Conservation (phyloP, 2,329 filamentous ascomycete species). For the Monosporascus ibericus region DNA sequence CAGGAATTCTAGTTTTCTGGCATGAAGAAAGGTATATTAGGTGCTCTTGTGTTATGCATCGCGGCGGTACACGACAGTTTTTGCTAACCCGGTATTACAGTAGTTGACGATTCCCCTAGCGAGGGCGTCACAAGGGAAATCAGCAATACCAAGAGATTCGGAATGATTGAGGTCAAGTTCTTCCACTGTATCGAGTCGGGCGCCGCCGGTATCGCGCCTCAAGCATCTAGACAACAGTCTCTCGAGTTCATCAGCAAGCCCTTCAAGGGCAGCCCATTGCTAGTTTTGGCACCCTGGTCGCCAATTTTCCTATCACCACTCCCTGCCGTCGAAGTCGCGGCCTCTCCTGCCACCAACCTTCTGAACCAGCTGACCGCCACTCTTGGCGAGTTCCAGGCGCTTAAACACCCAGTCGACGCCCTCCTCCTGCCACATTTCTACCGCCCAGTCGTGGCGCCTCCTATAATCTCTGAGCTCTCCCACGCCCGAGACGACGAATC, state of each 20-base stretch:
- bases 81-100: no score
- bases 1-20: slow-evolving; percentile 3
- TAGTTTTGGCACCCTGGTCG: no score
- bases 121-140: slow-evolving; percentile 2
- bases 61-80: no score
- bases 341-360: not conserved
- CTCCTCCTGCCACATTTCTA: not conserved
- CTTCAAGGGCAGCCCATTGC: slow-evolving; percentile 1
- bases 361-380: not conserved
- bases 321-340: no score
- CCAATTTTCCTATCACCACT: no score
- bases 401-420: not conserved
- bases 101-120: slow-evolving; percentile 6
- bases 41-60: not conserved
- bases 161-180: slow-evolving; percentile 13
- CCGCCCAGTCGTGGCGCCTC: no score
- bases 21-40: slow-evolving; percentile 10
- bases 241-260: slow-evolving; percentile 5
- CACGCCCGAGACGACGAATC: slow-evolving; percentile 78
- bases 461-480: slow-evolving; percentile 56
- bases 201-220: not conserved
- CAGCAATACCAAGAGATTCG: slow-evolving; percentile 7
- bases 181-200: not conserved
- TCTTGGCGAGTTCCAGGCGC: not conserved
- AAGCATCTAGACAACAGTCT: not conserved